A percentile compares a stretch with the other conserved stretches of the same genome.
phyloP scores from a whole-genome alignment of 345 rosid species.

The Populus davidiana region DNA sequence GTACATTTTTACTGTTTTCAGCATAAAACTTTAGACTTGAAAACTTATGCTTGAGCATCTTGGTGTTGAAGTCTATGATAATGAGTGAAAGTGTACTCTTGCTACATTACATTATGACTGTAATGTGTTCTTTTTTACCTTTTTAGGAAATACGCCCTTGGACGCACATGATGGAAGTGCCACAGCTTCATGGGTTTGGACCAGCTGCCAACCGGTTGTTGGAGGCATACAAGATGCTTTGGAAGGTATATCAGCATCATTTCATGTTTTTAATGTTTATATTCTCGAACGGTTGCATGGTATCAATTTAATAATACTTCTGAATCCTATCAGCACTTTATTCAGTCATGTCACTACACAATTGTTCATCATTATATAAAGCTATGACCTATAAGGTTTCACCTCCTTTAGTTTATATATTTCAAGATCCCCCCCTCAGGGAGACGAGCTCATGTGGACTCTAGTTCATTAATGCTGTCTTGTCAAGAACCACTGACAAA shows the following conservation, averaged over 20 bases:
- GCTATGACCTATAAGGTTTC: background rate
- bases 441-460: too few species aligned
- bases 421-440: too few species aligned
- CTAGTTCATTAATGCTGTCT: too few species aligned
- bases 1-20: background rate
- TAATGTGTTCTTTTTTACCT: background rate
- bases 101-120: background rate
- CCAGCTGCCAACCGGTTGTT: constrained; percentile 95
- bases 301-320: background rate
- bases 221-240: constrained; percentile 97
- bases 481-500: too few species aligned
- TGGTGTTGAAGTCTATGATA: background rate
- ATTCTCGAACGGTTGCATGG: background rate
- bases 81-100: background rate
- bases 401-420: background rate
- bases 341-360: background rate
- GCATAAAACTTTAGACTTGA: background rate
- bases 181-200: constrained; percentile 98
- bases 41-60: background rate
- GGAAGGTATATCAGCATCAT: constrained; percentile 52
- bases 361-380: background rate
- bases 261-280: background rate
- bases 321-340: background rate
- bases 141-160: constrained; percentile 91
- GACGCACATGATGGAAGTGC: constrained; percentile 99